phyloP scores from a whole-genome alignment of 306 rosid species.

The Glycine tomentella region DNA sequence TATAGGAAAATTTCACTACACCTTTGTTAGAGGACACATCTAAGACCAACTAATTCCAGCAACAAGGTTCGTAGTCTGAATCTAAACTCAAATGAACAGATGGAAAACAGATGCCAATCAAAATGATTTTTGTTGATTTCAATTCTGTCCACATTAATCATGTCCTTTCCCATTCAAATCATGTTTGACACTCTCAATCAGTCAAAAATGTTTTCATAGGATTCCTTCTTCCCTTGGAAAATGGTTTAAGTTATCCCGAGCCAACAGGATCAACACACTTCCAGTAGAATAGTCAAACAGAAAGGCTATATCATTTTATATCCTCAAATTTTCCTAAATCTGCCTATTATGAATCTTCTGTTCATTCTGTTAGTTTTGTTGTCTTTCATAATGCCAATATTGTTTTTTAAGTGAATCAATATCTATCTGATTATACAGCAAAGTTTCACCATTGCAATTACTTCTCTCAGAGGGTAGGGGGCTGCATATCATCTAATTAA shows the following conservation, averaged over 20 bases:
- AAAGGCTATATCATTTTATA: background rate
- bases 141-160: conserved; percentile 7
- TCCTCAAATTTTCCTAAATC: conserved; percentile 6
- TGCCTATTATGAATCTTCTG: background rate
- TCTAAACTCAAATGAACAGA: background rate
- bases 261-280: background rate
- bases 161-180: conserved; percentile 14
- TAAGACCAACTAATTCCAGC: background rate
- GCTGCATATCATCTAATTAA: background rate
- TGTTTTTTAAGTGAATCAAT: background rate
- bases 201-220: background rate
- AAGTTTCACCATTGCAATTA: background rate
- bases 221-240: conserved; percentile 4
- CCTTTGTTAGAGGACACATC: background rate
- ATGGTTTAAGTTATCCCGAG: background rate
- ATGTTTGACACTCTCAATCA: conserved; percentile 10
- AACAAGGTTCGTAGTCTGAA: background rate
- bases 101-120: background rate
- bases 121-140: background rate
- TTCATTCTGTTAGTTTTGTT: background rate
- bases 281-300: background rate
- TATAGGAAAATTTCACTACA: background rate
- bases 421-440: conserved; percentile 13
- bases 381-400: background rate
- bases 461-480: background rate